Base-by-base conservation (phyloP, 768 basidiomycete species). In the Amyloporia xantha region DNA sequence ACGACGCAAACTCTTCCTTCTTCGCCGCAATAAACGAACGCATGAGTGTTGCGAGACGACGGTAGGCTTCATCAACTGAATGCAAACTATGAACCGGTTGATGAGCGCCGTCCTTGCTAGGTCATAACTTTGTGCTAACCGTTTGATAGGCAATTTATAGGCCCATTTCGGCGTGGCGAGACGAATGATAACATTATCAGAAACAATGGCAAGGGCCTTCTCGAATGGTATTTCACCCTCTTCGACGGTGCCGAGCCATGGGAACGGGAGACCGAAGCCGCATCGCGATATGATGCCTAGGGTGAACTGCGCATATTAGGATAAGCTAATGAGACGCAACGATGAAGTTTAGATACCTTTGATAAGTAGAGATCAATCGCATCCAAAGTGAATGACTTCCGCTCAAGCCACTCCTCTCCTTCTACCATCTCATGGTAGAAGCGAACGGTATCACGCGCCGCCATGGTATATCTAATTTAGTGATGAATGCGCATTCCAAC, bases 361-460 rank as follows among this genome's bases (percentile, higher is more conserved):
- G 27, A 19, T 30, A 49, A 30, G 2, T 9, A 36, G 5, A 35
- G 19, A 13, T 38, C 30, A 3, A 49, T 28, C 15, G 17, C 19
- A 10, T 42, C 35, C 13, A 49, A 13, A 9, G 9, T 4, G 7
- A 49, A 12, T 12, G 7, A 10, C n/a, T 17, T 41, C 11, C 25
- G 21, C 24, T 40, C 13, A 36, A 15, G 7, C 48, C 48, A 49
- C 27, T 44, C 17, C 35, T 49, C 48, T 15, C 41, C 41, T 12
- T 36, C 41, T 6, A 49, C 41, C 42, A 49, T 42, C 35, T 49
- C 48, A 24, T 39, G 39, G n/a, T 48, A 48, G 15, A 38, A 24
- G 4, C 28, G 23, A 9, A 41, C 47, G 5, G 47, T 41, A 27
- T 49, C 42, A 3, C 28, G 42, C 5, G 48, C 33, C 7, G 38